Conservation (phyloP, 1,284 basidiomycete genomes). For the Neotropicomus parvogracilis region DNA sequence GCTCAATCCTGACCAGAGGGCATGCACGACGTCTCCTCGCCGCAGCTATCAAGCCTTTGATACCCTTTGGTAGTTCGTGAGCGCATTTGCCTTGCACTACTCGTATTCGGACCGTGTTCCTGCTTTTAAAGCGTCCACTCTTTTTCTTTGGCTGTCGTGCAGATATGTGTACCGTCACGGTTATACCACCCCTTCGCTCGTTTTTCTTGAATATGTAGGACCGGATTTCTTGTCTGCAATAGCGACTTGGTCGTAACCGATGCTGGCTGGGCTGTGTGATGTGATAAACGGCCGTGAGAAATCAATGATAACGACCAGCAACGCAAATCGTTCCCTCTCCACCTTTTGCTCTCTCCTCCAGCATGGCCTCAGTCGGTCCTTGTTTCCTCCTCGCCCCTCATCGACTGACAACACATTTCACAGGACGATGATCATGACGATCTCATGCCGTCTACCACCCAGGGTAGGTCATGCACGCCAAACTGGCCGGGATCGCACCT, state of each 20-base stretch:
- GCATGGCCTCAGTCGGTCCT: constrained; percentile 43
- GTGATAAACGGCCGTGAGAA: constrained; percentile 30
- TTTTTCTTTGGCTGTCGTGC: constrained; percentile 17
- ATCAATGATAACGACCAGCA: constrained; percentile 33
- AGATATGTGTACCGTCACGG: constrained; percentile 25
- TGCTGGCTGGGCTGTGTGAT: background rate
- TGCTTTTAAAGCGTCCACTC: constrained; percentile 33
- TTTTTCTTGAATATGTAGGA: constrained; percentile 28
- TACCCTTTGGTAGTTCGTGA: constrained; percentile 14
- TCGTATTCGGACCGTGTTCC: constrained; percentile 13
- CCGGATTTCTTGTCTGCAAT: constrained; percentile 26
- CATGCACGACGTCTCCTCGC: constrained; percentile 28
- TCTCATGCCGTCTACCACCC: constrained; percentile 58
- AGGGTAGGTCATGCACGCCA: constrained; percentile 43
- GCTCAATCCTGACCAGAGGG: constrained; percentile 24
- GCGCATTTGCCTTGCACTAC: background rate
- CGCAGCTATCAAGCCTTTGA: constrained; percentile 20
- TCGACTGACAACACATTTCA: constrained; percentile 17
- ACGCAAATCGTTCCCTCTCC: constrained; percentile 19
- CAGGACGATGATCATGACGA: constrained; percentile 63
- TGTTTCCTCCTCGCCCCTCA: background rate
- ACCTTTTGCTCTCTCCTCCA: constrained; percentile 23
- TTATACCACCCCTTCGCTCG: constrained; percentile 29
- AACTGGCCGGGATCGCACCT: constrained; percentile 5
- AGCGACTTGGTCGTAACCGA: constrained; percentile 21